These are phyloP conservation scores for Cyberlindnera samutprakarnensis DNA, from an alignment of 805 yeast genomes.

Conservation along the genomic window DNA sequence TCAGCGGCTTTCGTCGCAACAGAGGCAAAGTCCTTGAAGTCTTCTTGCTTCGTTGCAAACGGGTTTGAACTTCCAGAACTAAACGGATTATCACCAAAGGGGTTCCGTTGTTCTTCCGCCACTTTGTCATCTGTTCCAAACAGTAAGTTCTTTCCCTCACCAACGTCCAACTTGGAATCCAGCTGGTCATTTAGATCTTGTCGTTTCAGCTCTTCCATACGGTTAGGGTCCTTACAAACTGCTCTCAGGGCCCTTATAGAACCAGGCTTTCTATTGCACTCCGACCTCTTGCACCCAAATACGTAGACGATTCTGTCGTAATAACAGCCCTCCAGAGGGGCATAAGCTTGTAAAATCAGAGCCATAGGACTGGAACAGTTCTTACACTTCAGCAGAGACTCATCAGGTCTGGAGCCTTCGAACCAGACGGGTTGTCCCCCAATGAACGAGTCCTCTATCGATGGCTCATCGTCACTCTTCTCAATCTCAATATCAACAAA, in stretches of 20 bases:
- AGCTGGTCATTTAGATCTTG: conserved; percentile 33
- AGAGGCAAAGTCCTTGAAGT: conserved; percentile 24
- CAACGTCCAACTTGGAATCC: conserved; percentile 36
- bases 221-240: conserved; percentile 49
- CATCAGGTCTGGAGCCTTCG: conserved; percentile 49
- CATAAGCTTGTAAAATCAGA: conserved; percentile 68
- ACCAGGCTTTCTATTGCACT: conserved; percentile 66
- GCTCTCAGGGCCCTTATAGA: conserved; percentile 74
- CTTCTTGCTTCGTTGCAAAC: conserved; percentile 2
- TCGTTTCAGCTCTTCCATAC: conserved; percentile 32
- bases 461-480: conserved; percentile 35
- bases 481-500: conserved; percentile 55
- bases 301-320: conserved; percentile 81
- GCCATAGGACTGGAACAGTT: conserved; percentile 59
- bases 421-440: conserved; percentile 81
- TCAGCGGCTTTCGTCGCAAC: conserved; percentile 22
- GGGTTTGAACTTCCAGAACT: conserved; percentile 2
- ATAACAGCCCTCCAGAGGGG: conserved; percentile 63
- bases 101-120: conserved; percentile 35
- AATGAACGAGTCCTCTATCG: conserved; percentile 62
- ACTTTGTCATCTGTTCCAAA: conserved; percentile 24
- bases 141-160: conserved; percentile 33
- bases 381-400: conserved; percentile 50
- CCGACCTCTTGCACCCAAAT: conserved; percentile 58
- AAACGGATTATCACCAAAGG: conserved; percentile 24